These are phyloP conservation scores for Cercospora sp. DNA, from an alignment of 2,329 filamentous ascomycete species.

Conservation along the genomic window DNA sequence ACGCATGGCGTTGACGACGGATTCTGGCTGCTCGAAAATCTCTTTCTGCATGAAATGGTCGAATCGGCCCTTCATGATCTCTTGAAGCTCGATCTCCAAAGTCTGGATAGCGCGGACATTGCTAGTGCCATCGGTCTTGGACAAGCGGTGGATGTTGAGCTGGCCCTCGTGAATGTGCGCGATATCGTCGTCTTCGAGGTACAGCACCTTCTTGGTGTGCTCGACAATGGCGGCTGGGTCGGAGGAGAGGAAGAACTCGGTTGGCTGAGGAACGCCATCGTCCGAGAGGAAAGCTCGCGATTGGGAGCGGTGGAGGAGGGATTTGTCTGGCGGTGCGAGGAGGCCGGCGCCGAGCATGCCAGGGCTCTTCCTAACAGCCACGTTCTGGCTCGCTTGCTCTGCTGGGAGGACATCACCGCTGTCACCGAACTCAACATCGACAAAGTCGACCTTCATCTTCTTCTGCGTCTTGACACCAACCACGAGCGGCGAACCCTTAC, in stretches of 20 bases:
- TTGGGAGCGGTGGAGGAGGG: slow-evolving; percentile 94
- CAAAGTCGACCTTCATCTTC: slow-evolving; percentile 99
- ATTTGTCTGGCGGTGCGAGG: slow-evolving; percentile 93
- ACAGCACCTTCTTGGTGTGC: slow-evolving; percentile 99
- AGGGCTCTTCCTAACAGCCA: slow-evolving; percentile 81
- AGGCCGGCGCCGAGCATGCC: slow-evolving; percentile 61
- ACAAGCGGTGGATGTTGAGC: slow-evolving; percentile 96
- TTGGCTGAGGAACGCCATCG: slow-evolving; percentile 95
- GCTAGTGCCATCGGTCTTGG: slow-evolving; percentile 95
- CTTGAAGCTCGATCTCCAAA: slow-evolving; percentile 95
- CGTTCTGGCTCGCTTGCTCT: slow-evolving; percentile 93
- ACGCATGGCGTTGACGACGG: slow-evolving; percentile 99
- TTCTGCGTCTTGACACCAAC: slow-evolving; percentile 95
- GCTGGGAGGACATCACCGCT: slow-evolving; percentile 81
- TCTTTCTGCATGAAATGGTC: slow-evolving; percentile 99
- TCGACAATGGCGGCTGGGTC: slow-evolving; percentile 98
- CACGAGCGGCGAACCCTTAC: slow-evolving; percentile 96
- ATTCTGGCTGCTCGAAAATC: slow-evolving; percentile 99
- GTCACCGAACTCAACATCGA: slow-evolving; percentile 95
- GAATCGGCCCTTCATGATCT: slow-evolving; percentile 99
- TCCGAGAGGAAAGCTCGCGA: slow-evolving; percentile 98
- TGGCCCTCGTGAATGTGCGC: slow-evolving; percentile 99
- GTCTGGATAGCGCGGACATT: slow-evolving; percentile 99
- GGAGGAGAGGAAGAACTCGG: slow-evolving; percentile 98
- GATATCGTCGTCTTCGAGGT: slow-evolving; percentile 99